Conservation (phyloP, 352 stramenopile genomes). For the Thalassiosira oceanica region DNA sequence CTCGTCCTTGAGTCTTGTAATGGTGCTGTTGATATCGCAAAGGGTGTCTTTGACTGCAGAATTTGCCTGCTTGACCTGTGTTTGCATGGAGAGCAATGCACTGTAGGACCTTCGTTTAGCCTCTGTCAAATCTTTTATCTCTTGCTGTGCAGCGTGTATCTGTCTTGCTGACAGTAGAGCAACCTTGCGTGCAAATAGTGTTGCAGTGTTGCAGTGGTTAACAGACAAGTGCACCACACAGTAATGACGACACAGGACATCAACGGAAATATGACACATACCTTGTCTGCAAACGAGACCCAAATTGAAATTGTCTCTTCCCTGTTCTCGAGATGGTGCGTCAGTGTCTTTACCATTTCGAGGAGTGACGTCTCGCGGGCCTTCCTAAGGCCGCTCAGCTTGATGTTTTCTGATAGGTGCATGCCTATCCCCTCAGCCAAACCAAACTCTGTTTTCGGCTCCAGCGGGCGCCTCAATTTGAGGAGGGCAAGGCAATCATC, state of each 20-base stretch:
- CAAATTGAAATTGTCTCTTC: slow-evolving; percentile 35
- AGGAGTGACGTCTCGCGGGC: slow-evolving; percentile 35
- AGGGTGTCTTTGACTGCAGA: slow-evolving; percentile 2
- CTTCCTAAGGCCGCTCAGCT: slow-evolving; percentile 34
- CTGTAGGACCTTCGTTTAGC: not conserved
- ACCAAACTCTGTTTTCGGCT: slow-evolving; percentile 27
- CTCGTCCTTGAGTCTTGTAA: slow-evolving; percentile 9
- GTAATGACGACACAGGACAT: too few relatives aligned
- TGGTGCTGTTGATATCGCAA: too few relatives aligned
- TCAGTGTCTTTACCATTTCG: slow-evolving; percentile 40
- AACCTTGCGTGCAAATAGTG: too few relatives aligned
- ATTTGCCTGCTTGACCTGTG: slow-evolving; percentile 11
- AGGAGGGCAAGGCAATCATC: too few relatives aligned
- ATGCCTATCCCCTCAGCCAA: slow-evolving; percentile 30
- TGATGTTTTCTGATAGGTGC: slow-evolving; percentile 48
- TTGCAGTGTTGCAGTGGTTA: too few relatives aligned
- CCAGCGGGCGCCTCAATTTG: slow-evolving; percentile 13
- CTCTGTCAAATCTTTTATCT: slow-evolving; percentile 14
- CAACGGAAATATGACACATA: too few relatives aligned
- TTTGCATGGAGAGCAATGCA: slow-evolving; percentile 1
- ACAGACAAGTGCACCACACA: too few relatives aligned
- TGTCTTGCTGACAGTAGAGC: slow-evolving; percentile 22
- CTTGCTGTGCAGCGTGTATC: slow-evolving; percentile 5
- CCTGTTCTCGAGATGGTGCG: slow-evolving; percentile 32
- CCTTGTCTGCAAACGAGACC: slow-evolving; percentile 36